Evolutionary conservation across 2,329 filamentous ascomycete species (phyloP).

Genomic region (Plenodomus tracheiphilus): DNA sequence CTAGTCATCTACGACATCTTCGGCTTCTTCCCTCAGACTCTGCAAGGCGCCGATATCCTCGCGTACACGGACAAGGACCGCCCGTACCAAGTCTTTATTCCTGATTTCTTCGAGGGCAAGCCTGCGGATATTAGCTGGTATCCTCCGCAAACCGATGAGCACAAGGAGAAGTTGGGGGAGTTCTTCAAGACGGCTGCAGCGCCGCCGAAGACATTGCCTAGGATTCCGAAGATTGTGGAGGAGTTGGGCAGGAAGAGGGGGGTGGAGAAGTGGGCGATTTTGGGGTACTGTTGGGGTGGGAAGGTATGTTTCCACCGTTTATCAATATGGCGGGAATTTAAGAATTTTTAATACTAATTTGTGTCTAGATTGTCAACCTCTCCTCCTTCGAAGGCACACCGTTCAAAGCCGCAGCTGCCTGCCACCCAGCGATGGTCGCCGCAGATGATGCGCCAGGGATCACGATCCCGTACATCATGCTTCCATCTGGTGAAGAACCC

Average conservation of each 20-base stretch:
- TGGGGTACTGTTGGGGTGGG: constrained; percentile 65
- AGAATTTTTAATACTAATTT: not conserved
- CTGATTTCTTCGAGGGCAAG: constrained; percentile 84
- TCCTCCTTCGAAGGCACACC: constrained; percentile 54
- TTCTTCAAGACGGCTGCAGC: constrained; percentile 62
- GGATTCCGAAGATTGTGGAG: constrained; percentile 59
- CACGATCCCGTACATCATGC: constrained; percentile 60
- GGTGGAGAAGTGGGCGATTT: constrained; percentile 61
- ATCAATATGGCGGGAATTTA: not conserved
- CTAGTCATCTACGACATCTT: constrained; percentile 66
- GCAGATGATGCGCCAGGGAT: constrained; percentile 59
- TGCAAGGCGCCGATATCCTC: constrained; percentile 67
- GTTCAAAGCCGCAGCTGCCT: constrained; percentile 61
- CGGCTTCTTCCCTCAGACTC: constrained; percentile 64
- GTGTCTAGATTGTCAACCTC: constrained; percentile 59
- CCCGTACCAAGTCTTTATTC: constrained; percentile 85
- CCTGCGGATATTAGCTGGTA: constrained; percentile 67
- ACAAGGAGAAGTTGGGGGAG: constrained; percentile 61
- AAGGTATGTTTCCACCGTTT: constrained; percentile 32
- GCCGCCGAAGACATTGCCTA: constrained; percentile 60
- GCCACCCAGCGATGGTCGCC: constrained; percentile 65
- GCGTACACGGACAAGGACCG: constrained; percentile 65
- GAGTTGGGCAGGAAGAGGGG: constrained; percentile 54
- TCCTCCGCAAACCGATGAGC: constrained; percentile 62
- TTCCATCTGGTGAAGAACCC: constrained; percentile 61